A percentile compares a stretch with the other conserved stretches of the same genome.
Conservation (phyloP, 345 rosid species). For the Eucalyptus virginea region DNA sequence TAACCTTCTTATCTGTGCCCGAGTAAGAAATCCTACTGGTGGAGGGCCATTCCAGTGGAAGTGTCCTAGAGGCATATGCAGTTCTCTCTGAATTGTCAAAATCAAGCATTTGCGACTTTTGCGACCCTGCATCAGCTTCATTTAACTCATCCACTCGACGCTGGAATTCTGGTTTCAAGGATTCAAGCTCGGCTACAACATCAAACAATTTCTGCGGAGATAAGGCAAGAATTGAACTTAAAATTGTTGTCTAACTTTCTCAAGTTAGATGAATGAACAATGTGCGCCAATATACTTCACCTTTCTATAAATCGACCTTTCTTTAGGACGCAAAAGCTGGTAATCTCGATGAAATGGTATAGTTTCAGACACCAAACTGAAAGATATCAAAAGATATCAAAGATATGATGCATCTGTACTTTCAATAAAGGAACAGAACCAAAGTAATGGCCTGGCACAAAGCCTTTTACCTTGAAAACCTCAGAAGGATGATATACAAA, state of each 20-base stretch:
- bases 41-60: conserved; percentile 31
- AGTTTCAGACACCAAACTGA: conserved; percentile 91
- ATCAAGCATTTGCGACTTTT: conserved; percentile 8
- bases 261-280: neutral
- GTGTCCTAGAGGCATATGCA: conserved; percentile 17
- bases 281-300: conserved; percentile 17
- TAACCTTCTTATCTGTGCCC: conserved; percentile 9
- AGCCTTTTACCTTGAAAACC: conserved; percentile 64
- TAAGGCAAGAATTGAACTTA: neutral
- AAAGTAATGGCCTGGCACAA: neutral
- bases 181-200: conserved; percentile 74
- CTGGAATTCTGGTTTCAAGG: conserved; percentile 62
- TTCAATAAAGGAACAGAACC: neutral
- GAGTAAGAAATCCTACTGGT: conserved; percentile 16
- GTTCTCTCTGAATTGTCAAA: conserved; percentile 15
- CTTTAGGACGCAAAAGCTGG: conserved; percentile 39
- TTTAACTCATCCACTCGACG: conserved; percentile 40
- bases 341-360: conserved; percentile 91
- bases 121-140: conserved; percentile 9
- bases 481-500: conserved; percentile 80
- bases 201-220: conserved; percentile 44
- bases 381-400: neutral
- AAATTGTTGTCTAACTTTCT: neutral
- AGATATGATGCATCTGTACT: neutral
- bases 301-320: conserved; percentile 52